Base-by-base conservation (phyloP, 805 yeast genomes). In the Pichia paraexigua region DNA sequence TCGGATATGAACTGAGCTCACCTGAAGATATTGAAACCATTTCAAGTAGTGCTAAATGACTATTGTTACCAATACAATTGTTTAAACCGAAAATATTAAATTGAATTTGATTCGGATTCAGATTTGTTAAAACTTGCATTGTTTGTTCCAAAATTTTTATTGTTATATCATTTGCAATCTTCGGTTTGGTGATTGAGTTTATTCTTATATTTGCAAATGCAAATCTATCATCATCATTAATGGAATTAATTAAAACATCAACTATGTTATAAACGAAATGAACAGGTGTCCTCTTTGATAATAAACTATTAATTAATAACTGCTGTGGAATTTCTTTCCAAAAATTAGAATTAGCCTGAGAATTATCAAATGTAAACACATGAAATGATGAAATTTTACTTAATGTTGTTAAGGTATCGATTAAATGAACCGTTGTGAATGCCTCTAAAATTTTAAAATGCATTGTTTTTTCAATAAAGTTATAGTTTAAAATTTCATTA, bases 351-450 rank as follows among this genome's bases (percentile, higher is more conserved):
- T 46, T 27, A 3, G 54, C 50, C 25, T 49, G 43, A 8, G 55
- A 55, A n/a, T 43, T 39, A 4, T 20, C 13, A 48, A 27, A 68
- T 6, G 56, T 49, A 30, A 59, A 56, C 15, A 42, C 46, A 44
- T 55, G 48, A 51, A 58, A 58, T 10, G 60, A 46, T 20, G 65
- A 48, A 30, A 68, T 49, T 46, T 59, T 62, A 15, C 71, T 59
- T 18, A 80, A 62, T 0, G 70, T 66, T 57, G 83, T 89, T 21
- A 84, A 56, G 3, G 80, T 66, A 59, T 85, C 90, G 63, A 79
- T 71, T 2, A 79, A 67, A 60, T 75, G 78, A 0, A 76, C 63
- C 7, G 82, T 65, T 0, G 73, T 70, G 53, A 82, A 71, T 28
- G 75, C 74, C 50, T 82, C 81, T 2, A 83, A 61, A 3, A 78